Evolutionary conservation across 495 filamentous ascomycete species (phyloP).

Genomic region (Podospora pseudopauciseta): DNA sequence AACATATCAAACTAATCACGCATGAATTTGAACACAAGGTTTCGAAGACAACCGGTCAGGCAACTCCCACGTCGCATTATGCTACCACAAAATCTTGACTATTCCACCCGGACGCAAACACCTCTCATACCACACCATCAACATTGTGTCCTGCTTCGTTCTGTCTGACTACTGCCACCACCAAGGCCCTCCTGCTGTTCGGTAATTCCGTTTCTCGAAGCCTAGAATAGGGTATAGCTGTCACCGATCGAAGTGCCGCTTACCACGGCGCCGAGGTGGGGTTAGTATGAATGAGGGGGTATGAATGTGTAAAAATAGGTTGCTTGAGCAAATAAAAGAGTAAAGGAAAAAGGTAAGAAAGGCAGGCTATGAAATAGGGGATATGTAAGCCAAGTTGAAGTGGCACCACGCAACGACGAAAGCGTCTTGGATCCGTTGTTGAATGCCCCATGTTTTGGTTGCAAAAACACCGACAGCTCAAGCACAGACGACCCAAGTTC

Average conservation of each 20-base stretch:
- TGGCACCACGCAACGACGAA: constrained; percentile 59
- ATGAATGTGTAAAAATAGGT: not conserved
- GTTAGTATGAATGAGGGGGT: not conserved
- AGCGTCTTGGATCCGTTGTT: constrained; percentile 72
- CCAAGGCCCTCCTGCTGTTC: too few relatives aligned
- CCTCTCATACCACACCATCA: not conserved
- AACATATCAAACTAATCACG: not conserved
- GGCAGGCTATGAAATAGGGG: constrained; percentile 33
- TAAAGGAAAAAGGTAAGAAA: constrained; percentile 16
- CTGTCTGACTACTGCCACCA: not conserved
- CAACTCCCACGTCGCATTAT: not conserved
- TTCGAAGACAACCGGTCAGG: not conserved
- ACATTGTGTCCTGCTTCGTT: not conserved
- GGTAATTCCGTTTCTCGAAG: not conserved
- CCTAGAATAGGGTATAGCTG: not conserved
- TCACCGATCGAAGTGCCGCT: not conserved
- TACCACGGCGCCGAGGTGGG: not conserved
- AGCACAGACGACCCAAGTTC: constrained; percentile 46
- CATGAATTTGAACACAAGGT: not conserved
- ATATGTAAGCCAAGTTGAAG: constrained; percentile 62
- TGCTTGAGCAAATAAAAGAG: not conserved
- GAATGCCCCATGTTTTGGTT: constrained; percentile 78
- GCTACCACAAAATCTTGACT: not conserved
- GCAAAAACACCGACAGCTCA: constrained; percentile 71
- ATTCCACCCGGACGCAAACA: not conserved